Base-by-base conservation (phyloP, 257 asterid genomes). In the Verbena officinalis region DNA sequence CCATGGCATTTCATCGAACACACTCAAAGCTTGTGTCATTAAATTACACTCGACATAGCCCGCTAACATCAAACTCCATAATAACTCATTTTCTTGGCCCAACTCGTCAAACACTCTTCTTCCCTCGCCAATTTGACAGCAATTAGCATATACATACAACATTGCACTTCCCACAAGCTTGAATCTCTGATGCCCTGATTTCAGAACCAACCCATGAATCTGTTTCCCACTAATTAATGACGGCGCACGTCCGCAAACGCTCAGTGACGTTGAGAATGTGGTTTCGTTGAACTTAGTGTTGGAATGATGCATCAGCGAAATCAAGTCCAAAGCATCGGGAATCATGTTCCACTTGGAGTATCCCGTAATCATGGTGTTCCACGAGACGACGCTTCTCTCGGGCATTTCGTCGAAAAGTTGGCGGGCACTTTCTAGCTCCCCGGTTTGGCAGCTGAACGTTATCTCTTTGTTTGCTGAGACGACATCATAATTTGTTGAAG, bases 331-430 rank as follows among this genome's bases (percentile, higher is more conserved):
- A 17, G 83, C 80, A 58, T 79, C 80, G 9, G 36, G 39, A 56
- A 64, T 71, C 58, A 52, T 52, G 4, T 74, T 64, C 81, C 84
- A 73, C 61, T 80, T 77, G 67, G 81, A 77, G 55, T 83, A 89
- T 9, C 89, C 95, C 42, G 86, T 75, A 16, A 92, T 81, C 89
- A 85, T 86, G 76, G 87, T 61, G 55, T 89, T 92, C 96, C 95
- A 92, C 2, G 98, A 84, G 39, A 83, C 89, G 27, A 75, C 81
- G 0, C 92, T 77, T 78, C 98, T 76, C 0, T 78, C 69, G 3
- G 57, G 91, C 98, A 89, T 85, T 80, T 24, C 55, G 78, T 85
- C 96, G 80, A 92, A 89, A 62, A 86, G 14, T 0, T 57, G 68
- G 65, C 91, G 93, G 31, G 95, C 96, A 10, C 46, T 59, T 38